These are phyloP conservation scores for Ustilago lituana DNA, from an alignment of 1,284 basidiomycete genomes.

Conservation along the genomic window DNA sequence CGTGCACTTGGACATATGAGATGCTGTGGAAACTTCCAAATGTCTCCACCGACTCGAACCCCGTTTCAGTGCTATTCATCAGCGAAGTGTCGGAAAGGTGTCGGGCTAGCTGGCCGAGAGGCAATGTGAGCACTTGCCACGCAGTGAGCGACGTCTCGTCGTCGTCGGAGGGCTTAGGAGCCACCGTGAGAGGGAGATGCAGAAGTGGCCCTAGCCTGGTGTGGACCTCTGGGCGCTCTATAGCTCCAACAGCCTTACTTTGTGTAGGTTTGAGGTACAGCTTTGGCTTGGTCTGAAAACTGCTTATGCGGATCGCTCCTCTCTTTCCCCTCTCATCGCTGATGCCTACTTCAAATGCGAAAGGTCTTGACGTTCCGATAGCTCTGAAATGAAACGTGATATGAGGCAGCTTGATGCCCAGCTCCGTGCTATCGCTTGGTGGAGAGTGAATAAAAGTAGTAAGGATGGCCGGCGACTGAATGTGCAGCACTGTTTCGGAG, in stretches of 20 bases:
- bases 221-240: neutral
- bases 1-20: conserved; percentile 17
- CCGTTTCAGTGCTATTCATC: neutral
- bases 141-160: conserved; percentile 22
- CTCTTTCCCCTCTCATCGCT: conserved; percentile 74
- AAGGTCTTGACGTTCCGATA: conserved; percentile 72
- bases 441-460: conserved; percentile 77
- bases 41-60: neutral
- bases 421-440: conserved; percentile 36
- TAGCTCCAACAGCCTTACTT: conserved; percentile 28
- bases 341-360: conserved; percentile 81
- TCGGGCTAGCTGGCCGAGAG: conserved; percentile 10
- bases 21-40: conserved; percentile 24
- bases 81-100: conserved; percentile 9
- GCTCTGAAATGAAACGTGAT: conserved; percentile 79
- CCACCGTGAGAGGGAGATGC: conserved; percentile 17
- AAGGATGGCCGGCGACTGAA: conserved; percentile 79
- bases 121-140: conserved; percentile 33
- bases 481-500: conserved; percentile 78
- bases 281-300: conserved; percentile 76
- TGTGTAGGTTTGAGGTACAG: conserved; percentile 11
- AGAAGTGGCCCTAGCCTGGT: neutral
- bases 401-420: conserved; percentile 79
- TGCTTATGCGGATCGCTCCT: conserved; percentile 78
- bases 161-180: neutral